Base-by-base conservation (phyloP, 148 eudicot genomes). In the Chenopodium album region DNA sequence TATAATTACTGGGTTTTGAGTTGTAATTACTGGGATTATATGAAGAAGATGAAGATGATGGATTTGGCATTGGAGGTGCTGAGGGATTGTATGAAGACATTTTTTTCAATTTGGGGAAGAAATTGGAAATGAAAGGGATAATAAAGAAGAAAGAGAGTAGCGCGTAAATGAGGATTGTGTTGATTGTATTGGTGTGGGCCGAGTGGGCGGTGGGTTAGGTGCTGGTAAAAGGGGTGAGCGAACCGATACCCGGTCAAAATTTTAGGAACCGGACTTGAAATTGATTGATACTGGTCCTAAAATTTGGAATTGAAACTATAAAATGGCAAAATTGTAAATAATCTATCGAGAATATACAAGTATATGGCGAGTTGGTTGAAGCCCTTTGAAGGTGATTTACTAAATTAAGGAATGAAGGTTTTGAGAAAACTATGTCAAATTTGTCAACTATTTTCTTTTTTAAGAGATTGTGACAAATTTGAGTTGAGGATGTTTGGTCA, bases 21-120 rank as follows among this genome's bases (percentile, higher is more conserved):
- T 59, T 59, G 22, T 65, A 73, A 41, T 52, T 47, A 12, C 28
- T 75, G 16, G 59, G 17, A 34, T 73, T 62, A 37, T 79, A 63
- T 9, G 79, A 63, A 17, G 67, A 80, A 4, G 80, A 50, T 14
- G 73, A 32, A 32, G 34, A 75, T 78, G 78, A 60, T 11, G 90
- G 28, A 9, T 76, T 81, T 74, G 90, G 89, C 32, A 83, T 77
- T n/a, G 90, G 90, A 41, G 92, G 92, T 6, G 94, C 94, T 0
- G 94, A 91, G 6, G 93, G 93, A 63, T 65, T 37, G 84, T 56
- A 85, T 11, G 76, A 85, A 69, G 76, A 78, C 85, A 78, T 80
- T 23, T 0, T 28, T 22, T 41, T 44, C 29, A 60, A 75, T 63
- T 80, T 68, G 79, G 64, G 71, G 71, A 78, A 28, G 72, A 62